Base-by-base conservation (phyloP, 208 protist species). In the Herpetomonas muscarum region DNA sequence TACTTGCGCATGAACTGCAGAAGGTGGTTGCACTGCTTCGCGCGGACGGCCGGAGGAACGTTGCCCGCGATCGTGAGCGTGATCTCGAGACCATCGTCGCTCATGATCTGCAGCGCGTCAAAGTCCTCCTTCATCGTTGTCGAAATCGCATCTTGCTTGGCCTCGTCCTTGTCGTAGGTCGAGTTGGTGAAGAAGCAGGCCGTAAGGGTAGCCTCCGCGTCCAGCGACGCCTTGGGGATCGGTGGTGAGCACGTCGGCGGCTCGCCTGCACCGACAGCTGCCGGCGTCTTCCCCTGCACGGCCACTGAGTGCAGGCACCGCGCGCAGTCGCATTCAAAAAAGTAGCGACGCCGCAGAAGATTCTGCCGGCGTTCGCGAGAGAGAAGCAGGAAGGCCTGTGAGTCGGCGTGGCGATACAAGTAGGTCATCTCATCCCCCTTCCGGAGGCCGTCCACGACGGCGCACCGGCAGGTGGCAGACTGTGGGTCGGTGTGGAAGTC, bases 1-100 rank as follows among this genome's bases (percentile, higher is more conserved):
- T 80, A 80, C 62, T 79, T 77, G 51, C 68, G 66, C 55, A 84
- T 42, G 30, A 84, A 84, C 7, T 39, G 42, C 1, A 78, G 61
- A 1, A 80, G 52, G 19, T 64, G 64, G 46, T 74, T 74, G 53
- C 57, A 70, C 59, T 69, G 71, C 64, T 80, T 73, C 1, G 62
- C 61, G 49, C 75, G 75, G n/a, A 52, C 49, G n/a, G 53, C 17
- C 13, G 69, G 71, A 12, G 71, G 71, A 31, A 82, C 59, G 42
- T 81, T 81, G 37, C 70, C 70, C 10, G 61, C 55, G 3, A 74
- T 37, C 13, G 69, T 58, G 1, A 77, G 65, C 1, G 21, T 63
- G 32, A 83, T 75, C 32, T 76, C 64, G 3, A 76, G 41, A 1
- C 67, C 67, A 37, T 48, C 62, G 64, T 79, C 76, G 30, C 73